Evolutionary conservation across 2,329 filamentous ascomycete species (phyloP).

Genomic region (Plenodomus biglobosus): DNA sequence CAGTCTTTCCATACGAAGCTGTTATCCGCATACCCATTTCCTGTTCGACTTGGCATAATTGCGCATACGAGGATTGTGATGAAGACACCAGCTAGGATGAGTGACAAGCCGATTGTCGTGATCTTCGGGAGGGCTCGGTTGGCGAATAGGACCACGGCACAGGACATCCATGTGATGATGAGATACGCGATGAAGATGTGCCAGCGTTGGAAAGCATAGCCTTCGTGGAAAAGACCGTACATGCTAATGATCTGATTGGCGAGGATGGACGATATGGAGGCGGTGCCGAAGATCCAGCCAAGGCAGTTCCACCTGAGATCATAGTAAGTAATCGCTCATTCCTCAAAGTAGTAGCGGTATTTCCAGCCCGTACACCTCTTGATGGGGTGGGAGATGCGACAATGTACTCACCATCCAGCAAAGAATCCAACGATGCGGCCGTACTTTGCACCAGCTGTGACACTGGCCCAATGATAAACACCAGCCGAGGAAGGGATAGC

Average conservation of each 20-base stretch:
- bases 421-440: constrained; percentile 53
- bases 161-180: constrained; percentile 51
- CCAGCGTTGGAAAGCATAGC: constrained; percentile 51
- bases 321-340: constrained; percentile 1
- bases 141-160: constrained; percentile 54
- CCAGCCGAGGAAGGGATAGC: constrained; percentile 47
- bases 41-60: constrained; percentile 55
- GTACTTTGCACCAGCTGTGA: constrained; percentile 51
- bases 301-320: constrained; percentile 52
- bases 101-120: constrained; percentile 57
- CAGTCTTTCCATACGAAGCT: constrained; percentile 52
- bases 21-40: constrained; percentile 46
- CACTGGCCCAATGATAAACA: constrained; percentile 58
- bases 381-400: background rate
- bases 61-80: constrained; percentile 59
- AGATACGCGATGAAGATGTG: constrained; percentile 56
- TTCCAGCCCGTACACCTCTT: too few species aligned
- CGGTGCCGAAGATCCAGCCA: constrained; percentile 53
- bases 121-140: constrained; percentile 57
- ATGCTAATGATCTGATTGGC: constrained; percentile 52
- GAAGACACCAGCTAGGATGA: constrained; percentile 57
- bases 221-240: constrained; percentile 53
- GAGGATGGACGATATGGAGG: constrained; percentile 48
- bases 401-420: constrained; percentile 48
- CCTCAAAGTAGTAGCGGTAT: background rate